Evolutionary conservation across 352 stramenopile genomes (phyloP).

Genomic region (Pythium sp.): DNA sequence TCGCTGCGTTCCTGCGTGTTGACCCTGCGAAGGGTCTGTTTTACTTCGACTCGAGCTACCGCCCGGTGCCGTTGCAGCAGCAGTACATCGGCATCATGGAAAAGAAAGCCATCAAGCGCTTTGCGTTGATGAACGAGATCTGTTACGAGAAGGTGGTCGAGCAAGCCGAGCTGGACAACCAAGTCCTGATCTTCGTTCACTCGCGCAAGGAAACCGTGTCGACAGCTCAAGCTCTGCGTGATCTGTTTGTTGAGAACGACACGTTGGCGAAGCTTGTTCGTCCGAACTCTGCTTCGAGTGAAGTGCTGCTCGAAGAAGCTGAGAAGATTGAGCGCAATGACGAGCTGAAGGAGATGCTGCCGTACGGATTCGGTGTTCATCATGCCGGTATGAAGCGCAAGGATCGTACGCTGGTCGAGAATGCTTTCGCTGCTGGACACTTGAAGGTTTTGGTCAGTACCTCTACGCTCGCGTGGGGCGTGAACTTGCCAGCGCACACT

Average conservation of each 20-base stretch:
- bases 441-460: conserved; percentile 97
- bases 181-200: conserved; percentile 99
- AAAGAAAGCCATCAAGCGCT: conserved; percentile 98
- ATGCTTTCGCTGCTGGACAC: conserved; percentile 97
- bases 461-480: conserved; percentile 98
- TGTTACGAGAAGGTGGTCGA: conserved; percentile 98
- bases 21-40: conserved; percentile 97
- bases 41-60: conserved; percentile 99
- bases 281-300: conserved; percentile 74
- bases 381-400: conserved; percentile 97
- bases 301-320: conserved; percentile 94
- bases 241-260: conserved; percentile 96
- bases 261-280: conserved; percentile 92
- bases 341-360: conserved; percentile 98
- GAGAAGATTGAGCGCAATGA: conserved; percentile 93
- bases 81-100: conserved; percentile 99
- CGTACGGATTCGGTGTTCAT: conserved; percentile 99
- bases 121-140: conserved; percentile 99
- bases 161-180: conserved; percentile 93
- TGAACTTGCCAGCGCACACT: conserved; percentile 99
- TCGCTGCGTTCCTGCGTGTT: conserved; percentile 98
- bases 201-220: conserved; percentile 97
- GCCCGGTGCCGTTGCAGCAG: conserved; percentile 98
- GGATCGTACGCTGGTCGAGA: conserved; percentile 98
- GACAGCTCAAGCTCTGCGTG: conserved; percentile 95